These are phyloP conservation scores for Echites panduratus DNA, from an alignment of 257 asterid species.

Conservation along the genomic window DNA sequence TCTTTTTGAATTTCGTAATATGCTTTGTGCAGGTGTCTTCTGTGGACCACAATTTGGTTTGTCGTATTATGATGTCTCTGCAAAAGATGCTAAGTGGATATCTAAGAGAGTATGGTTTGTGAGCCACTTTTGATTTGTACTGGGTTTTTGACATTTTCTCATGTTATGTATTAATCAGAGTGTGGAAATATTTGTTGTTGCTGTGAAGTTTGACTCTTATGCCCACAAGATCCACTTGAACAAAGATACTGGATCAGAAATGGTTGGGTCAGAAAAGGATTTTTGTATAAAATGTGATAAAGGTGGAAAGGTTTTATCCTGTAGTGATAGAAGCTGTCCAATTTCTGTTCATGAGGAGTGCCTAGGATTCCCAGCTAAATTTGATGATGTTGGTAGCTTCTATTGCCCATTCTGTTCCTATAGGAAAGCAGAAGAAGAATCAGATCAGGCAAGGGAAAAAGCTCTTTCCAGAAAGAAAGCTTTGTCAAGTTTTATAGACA, in stretches of 20 bases:
- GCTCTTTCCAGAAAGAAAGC: conserved; percentile 53
- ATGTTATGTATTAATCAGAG: background rate
- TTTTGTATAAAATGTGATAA: conserved; percentile 62
- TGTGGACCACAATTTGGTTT: background rate
- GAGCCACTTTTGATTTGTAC: background rate
- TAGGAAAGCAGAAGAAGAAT: conserved; percentile 43
- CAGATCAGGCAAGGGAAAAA: conserved; percentile 42
- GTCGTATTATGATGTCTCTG: background rate
- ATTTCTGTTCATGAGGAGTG: conserved; percentile 59
- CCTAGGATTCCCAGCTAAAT: conserved; percentile 46
- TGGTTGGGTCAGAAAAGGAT: conserved; percentile 44
- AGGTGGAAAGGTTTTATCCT: conserved; percentile 55
- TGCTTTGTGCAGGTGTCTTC: conserved; percentile 1
- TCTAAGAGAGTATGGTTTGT: background rate
- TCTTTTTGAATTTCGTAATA: background rate
- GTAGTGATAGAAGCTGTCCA: conserved; percentile 62
- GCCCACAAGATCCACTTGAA: conserved; percentile 2
- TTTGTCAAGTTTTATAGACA: conserved; percentile 44
- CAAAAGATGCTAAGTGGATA: background rate
- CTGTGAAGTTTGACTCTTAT: background rate
- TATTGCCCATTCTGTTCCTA: conserved; percentile 74
- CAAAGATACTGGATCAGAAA: conserved; percentile 20
- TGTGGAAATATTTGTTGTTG: background rate
- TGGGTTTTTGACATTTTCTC: background rate
- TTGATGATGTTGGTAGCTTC: conserved; percentile 50